Evolutionary conservation across 768 basidiomycete genomes (phyloP), one percentile per base, ranked within the genome.

Genomic region (Goffeauzyma gilvescens): DNA sequence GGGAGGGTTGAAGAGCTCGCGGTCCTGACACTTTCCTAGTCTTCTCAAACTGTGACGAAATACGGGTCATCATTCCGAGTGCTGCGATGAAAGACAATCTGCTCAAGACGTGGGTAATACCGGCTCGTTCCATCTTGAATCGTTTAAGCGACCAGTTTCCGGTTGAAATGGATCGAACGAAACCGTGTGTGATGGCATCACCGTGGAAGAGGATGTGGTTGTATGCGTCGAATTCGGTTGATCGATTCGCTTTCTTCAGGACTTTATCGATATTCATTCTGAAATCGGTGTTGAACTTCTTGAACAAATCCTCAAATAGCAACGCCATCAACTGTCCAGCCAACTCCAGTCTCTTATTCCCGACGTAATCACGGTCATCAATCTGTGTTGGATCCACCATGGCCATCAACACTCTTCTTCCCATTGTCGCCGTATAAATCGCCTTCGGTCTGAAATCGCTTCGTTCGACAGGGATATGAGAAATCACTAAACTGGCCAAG

Each of bases 51-150:
- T 98, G 93, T 17, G 85, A 90, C 9, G 83, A 81, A 51, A 98
- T 98, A 18, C 93, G 79, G 7, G 93, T 98, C 93, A 98, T 98
- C 93, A 96, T 98, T 13, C 93, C 93, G 13, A 98, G 71, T 1
- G 93, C 93, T 43, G 85, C 82, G 62, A 98, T 93, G 70, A 90
- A 98, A 58, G 80, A 83, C 38, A 98, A 68, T 31, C 93, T 78
- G 55, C 81, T 86, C 20, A 98, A 75, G 50, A 98, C 93, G 59
- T 98, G 93, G 0, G 93, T 98, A 34, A 98, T 86, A 24, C 93
- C 93, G 0, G 93, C 93, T 25, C 93, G 76, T 60, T 96, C 90
- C 82, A 96, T 96, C 69, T 89, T 90, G 73, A 98, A 96, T 39
- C 93, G 82, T 64, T 95, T 96, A 38, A 98, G 69, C 8, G 84